Conservation (phyloP, 768 basidiomycete genomes). For the Tylopilus balloui region DNA sequence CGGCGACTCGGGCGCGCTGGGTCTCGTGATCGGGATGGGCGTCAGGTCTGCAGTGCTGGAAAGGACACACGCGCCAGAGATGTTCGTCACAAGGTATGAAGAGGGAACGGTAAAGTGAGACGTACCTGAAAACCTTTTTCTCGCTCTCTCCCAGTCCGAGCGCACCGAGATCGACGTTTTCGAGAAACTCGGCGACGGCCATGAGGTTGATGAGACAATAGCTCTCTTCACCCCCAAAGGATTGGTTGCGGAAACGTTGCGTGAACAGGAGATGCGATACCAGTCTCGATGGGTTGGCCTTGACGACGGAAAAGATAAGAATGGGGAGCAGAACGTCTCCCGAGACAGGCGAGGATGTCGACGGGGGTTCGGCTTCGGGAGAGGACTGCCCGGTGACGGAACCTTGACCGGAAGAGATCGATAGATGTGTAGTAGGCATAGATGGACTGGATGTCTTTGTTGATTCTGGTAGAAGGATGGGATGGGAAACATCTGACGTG, state of each 20-base stretch:
- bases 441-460: constrained; percentile 4
- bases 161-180: constrained; percentile 83
- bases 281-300: constrained; percentile 81
- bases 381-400: constrained; percentile 1
- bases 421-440: constrained; percentile 4
- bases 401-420: constrained; percentile 3
- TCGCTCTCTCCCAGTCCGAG: constrained; percentile 61
- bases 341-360: constrained; percentile 51
- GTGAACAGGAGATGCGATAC: constrained; percentile 47
- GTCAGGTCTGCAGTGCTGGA: constrained; percentile 71
- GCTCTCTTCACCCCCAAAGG: constrained; percentile 61
- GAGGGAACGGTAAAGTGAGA: not conserved
- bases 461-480: constrained; percentile 1
- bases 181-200: constrained; percentile 93
- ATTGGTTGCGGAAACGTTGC: constrained; percentile 29
- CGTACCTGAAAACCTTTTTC: constrained; percentile 53
- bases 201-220: constrained; percentile 94
- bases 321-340: constrained; percentile 91
- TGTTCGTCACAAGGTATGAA: no score
- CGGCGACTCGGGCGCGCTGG: constrained; percentile 43
- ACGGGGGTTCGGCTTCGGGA: constrained; percentile 10
- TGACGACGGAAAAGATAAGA: constrained; percentile 92
- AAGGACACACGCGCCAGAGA: not conserved
- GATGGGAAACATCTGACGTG: constrained; percentile 1
- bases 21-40: constrained; percentile 69